Percentiles rank a stretch among this genome's conserved stretches.
Conservation (phyloP, 257 asterid genomes). For the Leonotis leonurus region DNA sequence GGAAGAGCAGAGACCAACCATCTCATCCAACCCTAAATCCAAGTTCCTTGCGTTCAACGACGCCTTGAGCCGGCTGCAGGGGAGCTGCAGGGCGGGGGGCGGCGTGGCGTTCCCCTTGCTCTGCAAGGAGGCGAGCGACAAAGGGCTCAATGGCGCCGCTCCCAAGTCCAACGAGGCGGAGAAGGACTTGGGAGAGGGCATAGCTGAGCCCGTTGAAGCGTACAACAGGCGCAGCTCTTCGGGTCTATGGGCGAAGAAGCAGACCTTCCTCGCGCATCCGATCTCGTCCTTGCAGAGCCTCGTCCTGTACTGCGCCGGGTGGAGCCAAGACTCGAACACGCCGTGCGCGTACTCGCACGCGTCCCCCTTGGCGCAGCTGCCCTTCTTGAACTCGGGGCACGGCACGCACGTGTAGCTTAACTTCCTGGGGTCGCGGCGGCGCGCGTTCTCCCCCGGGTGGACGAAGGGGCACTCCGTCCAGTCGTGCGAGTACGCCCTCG, state of each 20-base stretch:
- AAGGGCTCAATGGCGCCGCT: slow-evolving; percentile 45
- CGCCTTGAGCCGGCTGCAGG: slow-evolving; percentile 67
- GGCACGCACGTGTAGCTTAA: slow-evolving; percentile 76
- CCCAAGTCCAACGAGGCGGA: slow-evolving; percentile 31
- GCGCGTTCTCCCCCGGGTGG: slow-evolving; percentile 55
- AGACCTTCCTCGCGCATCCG: slow-evolving; percentile 70
- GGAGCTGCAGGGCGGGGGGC: slow-evolving; percentile 62
- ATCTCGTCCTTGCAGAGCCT: slow-evolving; percentile 88
- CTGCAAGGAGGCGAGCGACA: slow-evolving; percentile 59
- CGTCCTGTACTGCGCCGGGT: slow-evolving; percentile 87
- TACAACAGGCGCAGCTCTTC: slow-evolving; percentile 80
- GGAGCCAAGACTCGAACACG: slow-evolving; percentile 91
- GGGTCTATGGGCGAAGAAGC: slow-evolving; percentile 77
- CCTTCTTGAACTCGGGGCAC: slow-evolving; percentile 90
- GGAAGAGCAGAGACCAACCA: slow-evolving; percentile 52
- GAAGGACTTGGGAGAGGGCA: slow-evolving; percentile 63
- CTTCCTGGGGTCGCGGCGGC: slow-evolving; percentile 67
- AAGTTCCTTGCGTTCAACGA: slow-evolving; percentile 46
- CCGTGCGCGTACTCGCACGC: slow-evolving; percentile 87
- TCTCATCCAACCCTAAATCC: slow-evolving; percentile 49
- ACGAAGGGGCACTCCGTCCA: slow-evolving; percentile 60
- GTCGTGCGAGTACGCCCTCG: slow-evolving; percentile 48
- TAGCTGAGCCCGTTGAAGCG: slow-evolving; percentile 77
- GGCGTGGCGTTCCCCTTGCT: slow-evolving; percentile 42
- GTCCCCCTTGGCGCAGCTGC: slow-evolving; percentile 57